Evolutionary conservation across 352 stramenopile genomes (phyloP).

Genomic region (Globisporangium paddicum): DNA sequence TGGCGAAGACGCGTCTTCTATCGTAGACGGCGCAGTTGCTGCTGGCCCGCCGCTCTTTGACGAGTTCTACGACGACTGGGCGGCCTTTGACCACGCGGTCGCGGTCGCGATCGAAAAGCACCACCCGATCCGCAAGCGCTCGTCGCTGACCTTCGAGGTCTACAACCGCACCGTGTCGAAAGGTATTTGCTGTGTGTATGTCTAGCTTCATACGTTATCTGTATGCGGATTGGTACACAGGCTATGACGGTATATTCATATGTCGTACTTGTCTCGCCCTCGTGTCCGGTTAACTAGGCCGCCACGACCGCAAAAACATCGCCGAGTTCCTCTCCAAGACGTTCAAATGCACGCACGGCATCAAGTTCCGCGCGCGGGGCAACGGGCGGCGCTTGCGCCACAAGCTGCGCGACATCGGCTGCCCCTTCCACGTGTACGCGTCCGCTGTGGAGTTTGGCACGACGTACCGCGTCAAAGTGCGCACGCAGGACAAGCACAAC

Average conservation of each 20-base stretch:
- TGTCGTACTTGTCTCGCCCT: too few species aligned
- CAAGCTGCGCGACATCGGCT: conserved; percentile 68
- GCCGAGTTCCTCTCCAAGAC: conserved; percentile 79
- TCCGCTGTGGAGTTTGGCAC: conserved; percentile 55
- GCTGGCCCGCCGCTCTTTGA: conserved; percentile 41
- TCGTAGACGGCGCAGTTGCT: background rate
- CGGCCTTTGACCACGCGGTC: conserved; percentile 57
- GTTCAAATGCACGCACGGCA: conserved; percentile 82
- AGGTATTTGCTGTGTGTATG: too few species aligned
- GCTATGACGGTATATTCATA: too few species aligned
- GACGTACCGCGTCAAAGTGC: conserved; percentile 72
- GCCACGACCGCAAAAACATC: conserved; percentile 67
- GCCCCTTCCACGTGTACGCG: conserved; percentile 78
- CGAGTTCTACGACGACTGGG: conserved; percentile 76
- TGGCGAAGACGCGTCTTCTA: background rate
- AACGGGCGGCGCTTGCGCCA: conserved; percentile 64
- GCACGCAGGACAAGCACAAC: conserved; percentile 71
- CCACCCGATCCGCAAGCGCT: conserved; percentile 81
- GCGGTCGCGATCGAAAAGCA: conserved; percentile 50
- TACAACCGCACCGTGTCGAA: conserved; percentile 87
- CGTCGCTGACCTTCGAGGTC: conserved; percentile 78
- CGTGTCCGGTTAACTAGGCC: conserved; percentile 20
- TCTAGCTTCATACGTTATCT: too few species aligned
- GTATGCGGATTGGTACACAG: too few species aligned
- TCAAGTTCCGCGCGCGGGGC: conserved; percentile 73